Percentiles rank a stretch among this genome's conserved stretches.
phyloP scores from a whole-genome alignment of 2,329 filamentous ascomycete species.

The Dryadomyces sulphureus region DNA sequence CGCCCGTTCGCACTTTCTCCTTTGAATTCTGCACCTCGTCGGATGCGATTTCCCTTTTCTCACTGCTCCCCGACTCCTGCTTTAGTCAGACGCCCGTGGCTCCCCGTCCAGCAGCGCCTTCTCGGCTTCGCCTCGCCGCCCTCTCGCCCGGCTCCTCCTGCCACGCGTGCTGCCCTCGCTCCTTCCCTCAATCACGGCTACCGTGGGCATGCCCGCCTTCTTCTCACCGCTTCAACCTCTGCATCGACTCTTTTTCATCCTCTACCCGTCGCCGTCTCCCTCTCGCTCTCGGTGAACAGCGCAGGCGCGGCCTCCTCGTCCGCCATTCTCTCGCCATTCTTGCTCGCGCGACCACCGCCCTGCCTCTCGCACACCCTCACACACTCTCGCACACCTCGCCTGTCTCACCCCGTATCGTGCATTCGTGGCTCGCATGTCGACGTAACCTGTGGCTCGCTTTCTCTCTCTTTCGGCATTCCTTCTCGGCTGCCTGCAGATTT shows the following conservation, averaged over 20 bases:
- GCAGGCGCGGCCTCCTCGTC: neutral
- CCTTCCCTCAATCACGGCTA: neutral
- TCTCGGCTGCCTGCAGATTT: conserved; percentile 2
- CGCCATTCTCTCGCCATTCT: no score
- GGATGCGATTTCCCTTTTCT: neutral
- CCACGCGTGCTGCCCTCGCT: neutral
- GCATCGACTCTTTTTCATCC: neutral
- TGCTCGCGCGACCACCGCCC: no score
- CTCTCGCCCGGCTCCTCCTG: neutral
- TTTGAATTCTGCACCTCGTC: neutral
- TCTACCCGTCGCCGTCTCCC: neutral
- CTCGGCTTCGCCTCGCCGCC: neutral
- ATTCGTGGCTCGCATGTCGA: neutral
- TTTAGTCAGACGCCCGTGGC: neutral
- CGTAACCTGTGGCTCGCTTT: neutral
- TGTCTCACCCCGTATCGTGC: neutral
- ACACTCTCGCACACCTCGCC: neutral
- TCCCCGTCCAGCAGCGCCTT: neutral
- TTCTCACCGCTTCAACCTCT: neutral
- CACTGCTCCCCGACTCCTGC: neutral
- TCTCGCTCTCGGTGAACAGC: neutral
- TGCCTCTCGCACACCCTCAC: neutral
- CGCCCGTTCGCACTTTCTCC: neutral
- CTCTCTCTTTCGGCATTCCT: neutral
- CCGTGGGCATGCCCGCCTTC: neutral